Conservation (phyloP, 768 basidiomycete species). For the Naganishia vaughanmartiniae region DNA sequence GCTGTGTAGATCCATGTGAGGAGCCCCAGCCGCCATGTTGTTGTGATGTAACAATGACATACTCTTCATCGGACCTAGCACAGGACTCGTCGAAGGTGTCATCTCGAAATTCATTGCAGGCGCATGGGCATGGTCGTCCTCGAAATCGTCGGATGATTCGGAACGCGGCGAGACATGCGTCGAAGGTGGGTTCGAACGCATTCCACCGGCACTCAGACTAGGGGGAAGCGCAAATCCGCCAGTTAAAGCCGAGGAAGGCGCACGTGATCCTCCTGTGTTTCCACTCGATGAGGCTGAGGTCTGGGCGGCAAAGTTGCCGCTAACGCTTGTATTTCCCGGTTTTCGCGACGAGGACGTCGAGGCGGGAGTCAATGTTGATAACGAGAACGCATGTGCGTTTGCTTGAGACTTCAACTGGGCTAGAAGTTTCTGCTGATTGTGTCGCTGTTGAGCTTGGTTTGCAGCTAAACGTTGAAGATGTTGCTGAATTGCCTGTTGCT, state of each 20-base stretch:
- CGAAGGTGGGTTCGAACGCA: constrained; percentile 36
- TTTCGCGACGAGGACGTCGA: constrained; percentile 26
- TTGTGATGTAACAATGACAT: constrained; percentile 45
- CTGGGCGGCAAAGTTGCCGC: constrained; percentile 7
- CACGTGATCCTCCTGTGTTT: constrained; percentile 9
- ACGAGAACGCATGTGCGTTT: constrained; percentile 26
- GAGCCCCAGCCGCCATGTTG: not conserved
- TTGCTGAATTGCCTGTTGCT: constrained; percentile 34
- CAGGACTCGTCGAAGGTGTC: constrained; percentile 50
- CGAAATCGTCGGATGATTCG: constrained; percentile 48
- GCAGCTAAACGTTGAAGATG: constrained; percentile 32
- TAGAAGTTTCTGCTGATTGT: constrained; percentile 32
- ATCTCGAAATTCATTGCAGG: constrained; percentile 39
- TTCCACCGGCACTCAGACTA: not conserved
- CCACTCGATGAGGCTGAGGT: not conserved
- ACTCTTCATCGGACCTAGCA: constrained; percentile 50
- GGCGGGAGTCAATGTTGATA: constrained; percentile 24
- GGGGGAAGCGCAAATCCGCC: constrained; percentile 3
- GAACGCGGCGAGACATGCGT: constrained; percentile 46
- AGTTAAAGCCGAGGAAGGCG: not conserved
- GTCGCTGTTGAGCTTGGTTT: constrained; percentile 33
- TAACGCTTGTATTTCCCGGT: not conserved
- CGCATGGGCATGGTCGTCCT: constrained; percentile 40
- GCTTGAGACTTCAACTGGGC: constrained; percentile 28
- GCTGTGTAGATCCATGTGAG: constrained; percentile 14